Conservation (phyloP, 2,329 filamentous ascomycete genomes). For the Fusarium paranaense region DNA sequence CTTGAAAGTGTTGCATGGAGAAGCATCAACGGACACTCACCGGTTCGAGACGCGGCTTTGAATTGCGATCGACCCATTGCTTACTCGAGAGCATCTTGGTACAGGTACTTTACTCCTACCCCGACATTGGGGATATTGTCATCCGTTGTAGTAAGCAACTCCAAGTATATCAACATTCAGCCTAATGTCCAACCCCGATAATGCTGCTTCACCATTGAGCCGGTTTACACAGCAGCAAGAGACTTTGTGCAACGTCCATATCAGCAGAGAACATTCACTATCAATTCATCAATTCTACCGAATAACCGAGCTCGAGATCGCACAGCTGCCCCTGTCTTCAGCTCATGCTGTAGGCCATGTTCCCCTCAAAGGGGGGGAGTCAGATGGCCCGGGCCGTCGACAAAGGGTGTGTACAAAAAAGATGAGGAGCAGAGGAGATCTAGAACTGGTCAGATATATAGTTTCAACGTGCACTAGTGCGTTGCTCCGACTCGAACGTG, state of each 20-base stretch:
- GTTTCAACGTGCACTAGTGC: conserved; percentile 14
- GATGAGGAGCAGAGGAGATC: conserved; percentile 6
- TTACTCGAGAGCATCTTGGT: neutral
- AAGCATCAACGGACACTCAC: neutral
- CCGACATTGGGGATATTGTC: neutral
- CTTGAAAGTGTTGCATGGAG: neutral
- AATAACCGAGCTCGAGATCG: neutral
- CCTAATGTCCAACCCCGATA: neutral
- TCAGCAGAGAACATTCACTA: neutral
- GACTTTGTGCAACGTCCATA: neutral
- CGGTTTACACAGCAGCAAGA: neutral
- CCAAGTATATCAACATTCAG: neutral
- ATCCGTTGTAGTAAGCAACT: neutral
- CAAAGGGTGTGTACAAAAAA: conserved; percentile 24
- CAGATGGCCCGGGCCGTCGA: conserved; percentile 29
- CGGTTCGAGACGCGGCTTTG: neutral
- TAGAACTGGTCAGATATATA: conserved; percentile 31
- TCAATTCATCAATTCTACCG: neutral
- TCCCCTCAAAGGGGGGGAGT: conserved; percentile 4
- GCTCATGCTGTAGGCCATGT: neutral
- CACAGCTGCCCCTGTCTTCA: conserved; percentile 6
- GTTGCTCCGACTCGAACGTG: conserved; percentile 2
- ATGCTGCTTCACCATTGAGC: neutral
- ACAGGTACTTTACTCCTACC: neutral
- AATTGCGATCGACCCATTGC: neutral